Evolutionary conservation across 345 rosid genomes (phyloP).

Genomic region (Brassica juncea): DNA sequence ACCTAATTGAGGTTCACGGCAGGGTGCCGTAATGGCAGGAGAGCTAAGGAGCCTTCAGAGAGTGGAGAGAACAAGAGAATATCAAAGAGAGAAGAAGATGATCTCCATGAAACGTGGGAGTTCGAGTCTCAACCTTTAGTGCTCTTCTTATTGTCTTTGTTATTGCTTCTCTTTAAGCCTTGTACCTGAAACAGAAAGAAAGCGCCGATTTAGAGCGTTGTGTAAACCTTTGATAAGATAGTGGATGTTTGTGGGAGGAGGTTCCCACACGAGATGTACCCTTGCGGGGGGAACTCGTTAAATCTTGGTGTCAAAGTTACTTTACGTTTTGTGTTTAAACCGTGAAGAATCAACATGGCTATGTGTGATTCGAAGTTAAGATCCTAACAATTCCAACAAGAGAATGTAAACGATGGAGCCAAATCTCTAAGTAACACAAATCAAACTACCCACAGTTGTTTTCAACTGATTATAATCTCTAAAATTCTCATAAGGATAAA

Average conservation of each 20-base stretch:
- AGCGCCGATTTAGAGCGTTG: not conserved
- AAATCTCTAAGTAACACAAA: not conserved
- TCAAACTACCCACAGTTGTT: too few species aligned
- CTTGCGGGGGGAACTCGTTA: not conserved
- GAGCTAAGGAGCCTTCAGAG: too few species aligned
- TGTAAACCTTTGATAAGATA: not conserved
- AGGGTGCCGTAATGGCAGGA: too few species aligned
- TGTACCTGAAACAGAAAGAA: not conserved
- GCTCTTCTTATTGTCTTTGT: too few species aligned
- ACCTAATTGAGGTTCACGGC: not conserved
- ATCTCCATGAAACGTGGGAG: too few species aligned
- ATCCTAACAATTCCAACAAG: not conserved
- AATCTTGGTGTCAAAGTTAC: not conserved
- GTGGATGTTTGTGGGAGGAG: not conserved
- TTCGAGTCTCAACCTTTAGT: too few species aligned
- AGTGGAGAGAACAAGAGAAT: too few species aligned
- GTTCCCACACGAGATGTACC: not conserved
- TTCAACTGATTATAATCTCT: too few species aligned
- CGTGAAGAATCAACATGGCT: not conserved
- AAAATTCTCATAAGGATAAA: not conserved
- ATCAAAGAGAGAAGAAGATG: not conserved
- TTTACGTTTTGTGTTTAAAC: not conserved
- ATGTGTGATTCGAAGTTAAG: not conserved
- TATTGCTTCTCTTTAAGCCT: not conserved
- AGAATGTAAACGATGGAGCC: not conserved